Evolutionary conservation across 441 rosid species (phyloP).

Genomic region (Bruguiera hainesii): DNA sequence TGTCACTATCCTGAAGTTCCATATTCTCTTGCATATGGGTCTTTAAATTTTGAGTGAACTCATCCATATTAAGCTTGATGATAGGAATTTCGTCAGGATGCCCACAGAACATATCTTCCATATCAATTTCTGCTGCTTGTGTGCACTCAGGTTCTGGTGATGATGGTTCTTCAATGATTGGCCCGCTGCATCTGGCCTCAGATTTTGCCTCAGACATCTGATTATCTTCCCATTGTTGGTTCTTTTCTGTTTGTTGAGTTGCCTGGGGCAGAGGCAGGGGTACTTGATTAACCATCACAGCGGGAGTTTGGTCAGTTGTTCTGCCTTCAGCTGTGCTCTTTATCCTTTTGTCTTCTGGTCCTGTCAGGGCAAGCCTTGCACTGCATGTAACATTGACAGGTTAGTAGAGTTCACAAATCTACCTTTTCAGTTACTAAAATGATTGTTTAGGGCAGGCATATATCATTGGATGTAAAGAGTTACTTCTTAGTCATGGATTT

Average conservation of each 20-base stretch:
- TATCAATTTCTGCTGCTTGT: slow-evolving; percentile 43
- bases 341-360: slow-evolving; percentile 69
- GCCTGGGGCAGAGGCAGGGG: slow-evolving; percentile 36
- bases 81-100: slow-evolving; percentile 86
- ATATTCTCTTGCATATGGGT: slow-evolving; percentile 63
- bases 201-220: slow-evolving; percentile 18
- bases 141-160: slow-evolving; percentile 60
- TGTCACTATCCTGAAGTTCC: slow-evolving; percentile 78
- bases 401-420: slow-evolving; percentile 14
- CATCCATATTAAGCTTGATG: slow-evolving; percentile 61
- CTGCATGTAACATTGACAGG: slow-evolving; percentile 39
- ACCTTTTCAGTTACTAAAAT: slow-evolving; percentile 6
- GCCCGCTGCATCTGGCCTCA: slow-evolving; percentile 32
- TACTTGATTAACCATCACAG: slow-evolving; percentile 28
- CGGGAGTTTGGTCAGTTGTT: slow-evolving; percentile 28
- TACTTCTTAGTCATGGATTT: not conserved
- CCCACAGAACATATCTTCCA: slow-evolving; percentile 64
- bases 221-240: slow-evolving; percentile 4
- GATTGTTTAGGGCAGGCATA: slow-evolving; percentile 6
- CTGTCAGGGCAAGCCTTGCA: slow-evolving; percentile 93
- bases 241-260: slow-evolving; percentile 27
- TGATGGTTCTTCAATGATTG: slow-evolving; percentile 88
- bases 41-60: slow-evolving; percentile 63
- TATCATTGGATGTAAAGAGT: no score
- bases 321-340: slow-evolving; percentile 38